These are phyloP conservation scores for Fusarium sp. DNA, from an alignment of 2,329 filamentous ascomycete genomes.

Conservation along the genomic window DNA sequence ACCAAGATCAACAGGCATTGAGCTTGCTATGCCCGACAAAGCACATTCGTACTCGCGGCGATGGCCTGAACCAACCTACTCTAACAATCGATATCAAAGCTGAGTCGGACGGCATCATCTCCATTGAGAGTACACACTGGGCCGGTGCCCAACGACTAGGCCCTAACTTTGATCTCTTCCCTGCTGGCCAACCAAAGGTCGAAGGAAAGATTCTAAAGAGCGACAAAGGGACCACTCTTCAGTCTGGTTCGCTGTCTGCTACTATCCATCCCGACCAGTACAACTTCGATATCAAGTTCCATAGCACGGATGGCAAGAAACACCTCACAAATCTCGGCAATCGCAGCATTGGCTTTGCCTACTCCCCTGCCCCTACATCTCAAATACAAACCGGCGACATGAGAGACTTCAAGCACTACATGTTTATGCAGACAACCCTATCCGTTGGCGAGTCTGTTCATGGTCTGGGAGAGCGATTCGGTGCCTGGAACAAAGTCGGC, in stretches of 20 bases:
- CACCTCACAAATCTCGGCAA: slow-evolving; percentile 55
- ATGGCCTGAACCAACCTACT: slow-evolving; percentile 68
- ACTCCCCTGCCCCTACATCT: slow-evolving; percentile 51
- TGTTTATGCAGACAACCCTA: slow-evolving; percentile 68
- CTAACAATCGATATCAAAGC: slow-evolving; percentile 58
- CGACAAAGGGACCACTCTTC: slow-evolving; percentile 53
- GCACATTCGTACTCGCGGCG: slow-evolving; percentile 64
- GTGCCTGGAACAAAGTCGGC: slow-evolving; percentile 80
- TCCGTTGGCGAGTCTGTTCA: slow-evolving; percentile 75
- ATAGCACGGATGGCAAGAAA: slow-evolving; percentile 53
- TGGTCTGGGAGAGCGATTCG: slow-evolving; percentile 81
- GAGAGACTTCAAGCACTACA: slow-evolving; percentile 64
- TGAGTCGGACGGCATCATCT: slow-evolving; percentile 56
- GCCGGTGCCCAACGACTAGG: slow-evolving; percentile 53
- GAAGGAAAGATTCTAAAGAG: slow-evolving; percentile 48
- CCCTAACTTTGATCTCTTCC: slow-evolving; percentile 57
- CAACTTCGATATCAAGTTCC: slow-evolving; percentile 56
- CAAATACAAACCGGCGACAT: slow-evolving; percentile 53
- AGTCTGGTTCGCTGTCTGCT: slow-evolving; percentile 53
- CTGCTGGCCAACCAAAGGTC: slow-evolving; percentile 50
- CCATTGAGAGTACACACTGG: slow-evolving; percentile 57
- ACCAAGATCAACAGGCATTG: slow-evolving; percentile 60
- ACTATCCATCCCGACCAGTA: slow-evolving; percentile 54
- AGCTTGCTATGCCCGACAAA: slow-evolving; percentile 67
- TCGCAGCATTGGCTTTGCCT: slow-evolving; percentile 57